phyloP scores from a whole-genome alignment of 2,329 filamentous ascomycete species.

The Microsporum ferrugineum region DNA sequence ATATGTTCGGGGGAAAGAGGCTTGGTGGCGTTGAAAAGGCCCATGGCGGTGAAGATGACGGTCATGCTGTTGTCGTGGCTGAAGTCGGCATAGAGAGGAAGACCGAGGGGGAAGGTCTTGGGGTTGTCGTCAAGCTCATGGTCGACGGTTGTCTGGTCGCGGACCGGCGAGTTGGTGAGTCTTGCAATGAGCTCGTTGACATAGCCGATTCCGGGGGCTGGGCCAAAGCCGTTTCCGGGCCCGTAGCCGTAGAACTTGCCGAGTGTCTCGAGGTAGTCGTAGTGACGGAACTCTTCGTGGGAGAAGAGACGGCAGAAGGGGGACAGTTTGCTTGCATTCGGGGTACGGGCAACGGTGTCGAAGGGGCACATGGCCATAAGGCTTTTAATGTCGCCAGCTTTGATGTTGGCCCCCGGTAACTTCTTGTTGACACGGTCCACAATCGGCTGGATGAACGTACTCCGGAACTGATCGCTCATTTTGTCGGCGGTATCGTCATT shows the following conservation, averaged over 20 bases:
- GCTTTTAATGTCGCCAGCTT: conserved; percentile 49
- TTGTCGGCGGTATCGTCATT: conserved; percentile 31
- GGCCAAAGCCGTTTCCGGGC: conserved; percentile 63
- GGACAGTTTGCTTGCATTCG: conserved; percentile 45
- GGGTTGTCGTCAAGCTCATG: conserved; percentile 57
- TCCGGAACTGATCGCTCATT: conserved; percentile 39
- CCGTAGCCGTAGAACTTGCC: conserved; percentile 78
- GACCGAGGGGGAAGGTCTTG: conserved; percentile 60
- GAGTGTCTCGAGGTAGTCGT: conserved; percentile 69
- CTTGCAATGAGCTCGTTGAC: conserved; percentile 79
- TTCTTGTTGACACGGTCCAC: conserved; percentile 56
- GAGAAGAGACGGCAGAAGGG: conserved; percentile 69
- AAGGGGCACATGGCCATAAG: conserved; percentile 89
- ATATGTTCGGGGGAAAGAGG: conserved; percentile 42
- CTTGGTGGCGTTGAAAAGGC: conserved; percentile 58
- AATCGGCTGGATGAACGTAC: conserved; percentile 56
- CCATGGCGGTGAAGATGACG: conserved; percentile 62
- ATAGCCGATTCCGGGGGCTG: conserved; percentile 78
- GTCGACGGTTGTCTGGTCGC: conserved; percentile 66
- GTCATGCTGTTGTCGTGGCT: conserved; percentile 85
- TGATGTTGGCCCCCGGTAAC: conserved; percentile 57
- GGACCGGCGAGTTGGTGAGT: conserved; percentile 56
- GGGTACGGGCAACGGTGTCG: conserved; percentile 55
- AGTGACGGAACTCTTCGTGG: conserved; percentile 59
- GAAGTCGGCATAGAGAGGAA: conserved; percentile 72